A percentile compares a stretch with the other conserved stretches of the same genome.
phyloP scores from a whole-genome alignment of 306 rosid genomes.

The Trifolium fragiferum region DNA sequence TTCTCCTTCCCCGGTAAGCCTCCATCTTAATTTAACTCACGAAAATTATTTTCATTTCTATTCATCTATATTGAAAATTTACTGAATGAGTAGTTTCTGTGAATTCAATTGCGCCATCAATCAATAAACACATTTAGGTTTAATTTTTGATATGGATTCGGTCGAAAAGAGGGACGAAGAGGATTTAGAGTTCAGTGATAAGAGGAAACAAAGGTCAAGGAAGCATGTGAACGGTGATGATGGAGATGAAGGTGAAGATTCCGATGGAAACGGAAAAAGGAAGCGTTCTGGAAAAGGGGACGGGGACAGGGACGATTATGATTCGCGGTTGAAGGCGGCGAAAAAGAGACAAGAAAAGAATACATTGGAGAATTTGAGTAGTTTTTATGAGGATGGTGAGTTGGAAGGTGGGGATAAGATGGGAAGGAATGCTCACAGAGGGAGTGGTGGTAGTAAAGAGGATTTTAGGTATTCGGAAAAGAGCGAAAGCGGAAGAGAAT shows the following conservation, averaged over 20 bases:
- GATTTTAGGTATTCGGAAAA: slow-evolving; percentile 66
- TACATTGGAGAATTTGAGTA: slow-evolving; percentile 86
- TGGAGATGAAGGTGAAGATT: slow-evolving; percentile 55
- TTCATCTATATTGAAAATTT: neutral
- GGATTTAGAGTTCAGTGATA: slow-evolving; percentile 76
- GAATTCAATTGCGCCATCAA: neutral
- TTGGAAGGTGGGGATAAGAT: slow-evolving; percentile 74
- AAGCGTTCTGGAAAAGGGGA: slow-evolving; percentile 62
- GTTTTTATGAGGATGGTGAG: slow-evolving; percentile 95
- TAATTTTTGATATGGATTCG: slow-evolving; percentile 29
- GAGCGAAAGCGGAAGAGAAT: slow-evolving; percentile 58
- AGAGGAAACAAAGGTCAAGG: slow-evolving; percentile 81
- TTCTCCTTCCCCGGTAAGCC: neutral
- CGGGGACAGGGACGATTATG: slow-evolving; percentile 59
- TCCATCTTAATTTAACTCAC: neutral
- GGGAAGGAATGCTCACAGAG: slow-evolving; percentile 40
- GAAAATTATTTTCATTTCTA: neutral
- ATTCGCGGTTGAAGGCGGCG: slow-evolving; percentile 65
- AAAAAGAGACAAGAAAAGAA: slow-evolving; percentile 91
- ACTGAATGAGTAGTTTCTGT: slow-evolving; percentile 20
- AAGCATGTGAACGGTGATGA: slow-evolving; percentile 62
- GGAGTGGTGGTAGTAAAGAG: slow-evolving; percentile 14
- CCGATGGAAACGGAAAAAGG: slow-evolving; percentile 71
- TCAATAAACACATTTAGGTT: slow-evolving; percentile 16
- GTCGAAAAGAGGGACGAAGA: slow-evolving; percentile 68